phyloP scores from a whole-genome alignment of 169 alveolate genomes.

The Babesia gibsoni region DNA sequence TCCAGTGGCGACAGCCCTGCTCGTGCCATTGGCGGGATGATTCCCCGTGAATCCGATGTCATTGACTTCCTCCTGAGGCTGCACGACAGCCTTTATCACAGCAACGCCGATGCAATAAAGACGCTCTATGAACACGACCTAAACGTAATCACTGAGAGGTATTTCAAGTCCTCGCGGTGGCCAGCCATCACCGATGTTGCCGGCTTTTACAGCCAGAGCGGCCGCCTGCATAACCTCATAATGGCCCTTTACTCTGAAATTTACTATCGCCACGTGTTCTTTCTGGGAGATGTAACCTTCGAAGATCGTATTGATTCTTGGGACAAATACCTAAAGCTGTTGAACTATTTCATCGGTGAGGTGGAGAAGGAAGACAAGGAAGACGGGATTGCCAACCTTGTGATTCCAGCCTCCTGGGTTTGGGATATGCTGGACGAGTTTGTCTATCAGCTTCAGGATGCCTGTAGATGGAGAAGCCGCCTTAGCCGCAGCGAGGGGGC shows the following conservation, averaged over 20 bases:
- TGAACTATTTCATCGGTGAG: conserved; percentile 69
- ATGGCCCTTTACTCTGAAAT: conserved; percentile 81
- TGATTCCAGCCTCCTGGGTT: conserved; percentile 80
- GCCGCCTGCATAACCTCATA: conserved; percentile 74
- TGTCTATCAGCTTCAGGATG: conserved; percentile 79
- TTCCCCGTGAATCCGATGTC: conserved; percentile 79
- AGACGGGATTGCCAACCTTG: conserved; percentile 59
- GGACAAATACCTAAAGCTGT: conserved; percentile 76
- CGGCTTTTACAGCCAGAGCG: conserved; percentile 76
- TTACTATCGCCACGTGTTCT: conserved; percentile 80
- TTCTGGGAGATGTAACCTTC: conserved; percentile 71
- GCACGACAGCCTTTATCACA: conserved; percentile 72
- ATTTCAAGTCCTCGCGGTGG: conserved; percentile 76
- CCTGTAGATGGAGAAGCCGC: conserved; percentile 72
- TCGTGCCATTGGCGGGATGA: conserved; percentile 39
- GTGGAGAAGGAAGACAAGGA: conserved; percentile 48
- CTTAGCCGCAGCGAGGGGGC: conserved; percentile 32
- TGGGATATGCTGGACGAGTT: conserved; percentile 83
- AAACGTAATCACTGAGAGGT: conserved; percentile 70
- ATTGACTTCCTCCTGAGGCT: conserved; percentile 72
- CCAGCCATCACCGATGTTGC: conserved; percentile 78
- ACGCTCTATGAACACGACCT: conserved; percentile 76
- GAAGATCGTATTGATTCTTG: conserved; percentile 79
- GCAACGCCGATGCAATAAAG: conserved; percentile 77
- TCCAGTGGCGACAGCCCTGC: conserved; percentile 38